Evolutionary conservation across 768 basidiomycete genomes (phyloP).

Genomic region (Lactifluus hygrophoroides): DNA sequence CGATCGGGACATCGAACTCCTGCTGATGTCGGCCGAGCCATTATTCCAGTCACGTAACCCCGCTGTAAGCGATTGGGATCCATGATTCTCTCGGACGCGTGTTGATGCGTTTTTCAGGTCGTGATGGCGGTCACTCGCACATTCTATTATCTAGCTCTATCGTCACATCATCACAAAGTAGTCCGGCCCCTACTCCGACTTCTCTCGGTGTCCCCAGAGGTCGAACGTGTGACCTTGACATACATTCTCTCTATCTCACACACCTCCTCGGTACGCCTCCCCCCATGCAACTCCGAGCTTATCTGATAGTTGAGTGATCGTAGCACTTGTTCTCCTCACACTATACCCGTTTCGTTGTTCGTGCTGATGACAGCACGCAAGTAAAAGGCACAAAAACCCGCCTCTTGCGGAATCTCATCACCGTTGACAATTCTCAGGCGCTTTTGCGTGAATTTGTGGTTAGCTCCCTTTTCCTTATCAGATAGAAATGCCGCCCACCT

Average conservation of each 20-base stretch:
- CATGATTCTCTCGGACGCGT: background rate
- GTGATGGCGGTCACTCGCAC: slow-evolving; percentile 66
- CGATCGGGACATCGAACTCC: slow-evolving; percentile 70
- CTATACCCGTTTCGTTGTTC: slow-evolving; percentile 60
- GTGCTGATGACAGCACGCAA: slow-evolving; percentile 53
- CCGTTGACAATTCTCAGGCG: slow-evolving; percentile 53
- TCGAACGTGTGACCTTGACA: slow-evolving; percentile 64
- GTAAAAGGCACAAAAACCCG: slow-evolving; percentile 72
- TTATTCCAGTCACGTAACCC: slow-evolving; percentile 83
- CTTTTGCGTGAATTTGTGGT: slow-evolving; percentile 84
- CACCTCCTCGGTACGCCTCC: slow-evolving; percentile 50
- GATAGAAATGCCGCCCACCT: background rate
- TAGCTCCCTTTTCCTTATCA: slow-evolving; percentile 25
- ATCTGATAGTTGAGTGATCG: background rate
- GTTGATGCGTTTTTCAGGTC: slow-evolving; percentile 41
- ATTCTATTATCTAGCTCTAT: slow-evolving; percentile 65
- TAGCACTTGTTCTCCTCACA: slow-evolving; percentile 58
- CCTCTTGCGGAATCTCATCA: slow-evolving; percentile 59
- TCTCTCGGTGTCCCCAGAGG: slow-evolving; percentile 57
- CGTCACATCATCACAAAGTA: slow-evolving; percentile 45
- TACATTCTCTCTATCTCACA: slow-evolving; percentile 62
- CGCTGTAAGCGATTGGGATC: slow-evolving; percentile 45
- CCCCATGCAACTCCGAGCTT: background rate
- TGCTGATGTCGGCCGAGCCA: slow-evolving; percentile 63
- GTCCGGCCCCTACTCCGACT: slow-evolving; percentile 70